A percentile compares a stretch with the other conserved stretches of the same genome.
These are phyloP conservation scores for Crithidia brevicula DNA, from an alignment of 208 protist species.

Conservation along the genomic window DNA sequence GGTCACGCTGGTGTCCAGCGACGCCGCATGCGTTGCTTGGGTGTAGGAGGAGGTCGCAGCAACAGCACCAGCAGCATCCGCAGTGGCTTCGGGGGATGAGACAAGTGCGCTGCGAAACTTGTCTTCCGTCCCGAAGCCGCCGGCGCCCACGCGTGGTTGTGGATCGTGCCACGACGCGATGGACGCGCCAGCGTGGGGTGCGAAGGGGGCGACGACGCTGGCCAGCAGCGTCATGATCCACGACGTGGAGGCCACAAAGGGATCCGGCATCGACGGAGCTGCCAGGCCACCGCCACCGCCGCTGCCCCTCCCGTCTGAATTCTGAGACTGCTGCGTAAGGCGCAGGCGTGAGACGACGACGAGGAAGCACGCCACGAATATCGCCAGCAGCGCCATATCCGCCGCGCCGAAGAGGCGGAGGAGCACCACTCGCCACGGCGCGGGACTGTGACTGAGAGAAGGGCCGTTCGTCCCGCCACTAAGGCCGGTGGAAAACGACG, in stretches of 20 bases:
- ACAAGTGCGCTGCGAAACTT: background rate
- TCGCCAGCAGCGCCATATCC: constrained; percentile 49
- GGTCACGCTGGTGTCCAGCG: constrained; percentile 23
- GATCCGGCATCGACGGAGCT: no score
- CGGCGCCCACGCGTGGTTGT: no score
- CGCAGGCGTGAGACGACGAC: constrained; percentile 24
- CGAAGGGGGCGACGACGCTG: background rate
- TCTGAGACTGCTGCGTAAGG: background rate
- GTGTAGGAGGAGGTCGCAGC: constrained; percentile 2
- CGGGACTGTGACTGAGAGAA: background rate
- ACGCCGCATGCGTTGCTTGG: constrained; percentile 2
- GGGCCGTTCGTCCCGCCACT: background rate
- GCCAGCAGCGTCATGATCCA: constrained; percentile 9
- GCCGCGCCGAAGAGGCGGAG: constrained; percentile 49
- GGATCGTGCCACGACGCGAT: no score
- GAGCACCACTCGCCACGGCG: constrained; percentile 33
- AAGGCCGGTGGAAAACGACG: background rate
- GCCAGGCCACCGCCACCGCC: background rate
- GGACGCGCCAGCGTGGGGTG: no score
- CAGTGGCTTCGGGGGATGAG: no score
- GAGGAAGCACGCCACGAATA: constrained; percentile 33
- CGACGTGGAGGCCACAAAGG: constrained; percentile 7
- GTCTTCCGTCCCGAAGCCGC: no score
- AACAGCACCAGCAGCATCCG: no score
- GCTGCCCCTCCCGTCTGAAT: background rate